Evolutionary conservation across 306 rosid genomes (phyloP).

Genomic region (Crataegus laevigata): DNA sequence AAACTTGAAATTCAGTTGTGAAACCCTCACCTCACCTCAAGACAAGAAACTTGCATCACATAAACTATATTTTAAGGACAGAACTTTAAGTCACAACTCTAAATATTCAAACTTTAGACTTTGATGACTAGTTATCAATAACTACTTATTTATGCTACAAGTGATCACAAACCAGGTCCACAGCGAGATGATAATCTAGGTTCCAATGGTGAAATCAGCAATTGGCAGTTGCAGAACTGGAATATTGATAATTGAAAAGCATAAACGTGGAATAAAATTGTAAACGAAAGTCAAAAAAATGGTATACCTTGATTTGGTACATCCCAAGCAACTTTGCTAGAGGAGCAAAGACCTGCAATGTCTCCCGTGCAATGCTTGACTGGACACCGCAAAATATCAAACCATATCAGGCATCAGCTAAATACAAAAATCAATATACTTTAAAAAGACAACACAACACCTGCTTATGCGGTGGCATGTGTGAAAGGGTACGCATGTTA

Average conservation of each 20-base stretch:
- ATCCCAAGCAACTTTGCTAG: constrained; percentile 99
- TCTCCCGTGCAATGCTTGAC: constrained; percentile 92
- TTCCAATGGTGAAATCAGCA: background rate
- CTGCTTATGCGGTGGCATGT: constrained; percentile 99
- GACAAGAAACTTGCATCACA: background rate
- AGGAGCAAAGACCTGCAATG: constrained; percentile 98
- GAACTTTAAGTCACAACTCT: background rate
- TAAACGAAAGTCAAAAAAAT: background rate
- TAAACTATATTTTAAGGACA: background rate
- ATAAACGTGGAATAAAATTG: background rate
- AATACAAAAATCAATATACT: constrained; percentile 4
- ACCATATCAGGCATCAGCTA: constrained; percentile 14
- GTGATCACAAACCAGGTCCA: background rate
- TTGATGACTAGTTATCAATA: background rate
- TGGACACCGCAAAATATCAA: constrained; percentile 30
- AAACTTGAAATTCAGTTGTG: background rate
- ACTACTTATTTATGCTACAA: background rate
- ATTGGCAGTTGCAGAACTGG: background rate
- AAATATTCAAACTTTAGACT: background rate
- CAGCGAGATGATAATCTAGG: background rate
- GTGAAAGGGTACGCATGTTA: constrained; percentile 95
- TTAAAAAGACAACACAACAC: constrained; percentile 35
- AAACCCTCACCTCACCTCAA: background rate
- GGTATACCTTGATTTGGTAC: constrained; percentile 90
- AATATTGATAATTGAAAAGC: background rate